Conservation (phyloP, 805 yeast species). For the Cyberlindnera maritima region DNA sequence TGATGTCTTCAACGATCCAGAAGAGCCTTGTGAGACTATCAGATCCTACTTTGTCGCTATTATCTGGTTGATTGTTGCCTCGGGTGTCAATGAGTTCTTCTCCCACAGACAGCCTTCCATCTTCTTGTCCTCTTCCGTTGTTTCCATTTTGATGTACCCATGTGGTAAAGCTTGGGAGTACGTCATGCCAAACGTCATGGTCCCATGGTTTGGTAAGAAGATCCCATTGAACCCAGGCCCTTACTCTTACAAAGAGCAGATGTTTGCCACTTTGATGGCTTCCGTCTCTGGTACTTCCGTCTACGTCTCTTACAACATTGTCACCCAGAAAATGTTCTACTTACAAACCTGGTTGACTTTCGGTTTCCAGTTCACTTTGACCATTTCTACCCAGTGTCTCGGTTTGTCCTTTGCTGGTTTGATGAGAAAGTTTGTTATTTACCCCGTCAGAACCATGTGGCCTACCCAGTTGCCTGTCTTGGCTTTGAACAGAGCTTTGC, state of each 20-base stretch:
- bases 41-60: constrained; percentile 37
- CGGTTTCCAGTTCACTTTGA: constrained; percentile 52
- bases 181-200: constrained; percentile 44
- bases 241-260: constrained; percentile 63
- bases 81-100: constrained; percentile 56
- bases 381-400: constrained; percentile 55
- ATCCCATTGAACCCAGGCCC: constrained; percentile 58
- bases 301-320: constrained; percentile 39
- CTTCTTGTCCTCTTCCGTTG: constrained; percentile 38
- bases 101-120: constrained; percentile 53
- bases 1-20: constrained; percentile 47
- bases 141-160: constrained; percentile 46
- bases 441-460: constrained; percentile 53
- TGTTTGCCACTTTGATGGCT: constrained; percentile 51
- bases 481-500: constrained; percentile 47
- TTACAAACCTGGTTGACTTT: constrained; percentile 33
- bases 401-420: constrained; percentile 70
- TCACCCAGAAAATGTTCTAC: constrained; percentile 32
- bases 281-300: constrained; percentile 30
- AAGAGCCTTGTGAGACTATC: constrained; percentile 47
- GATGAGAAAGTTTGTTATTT: constrained; percentile 54
- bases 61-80: constrained; percentile 49
- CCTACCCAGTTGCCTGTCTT: constrained; percentile 47
- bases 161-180: constrained; percentile 41
- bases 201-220: constrained; percentile 38